Evolutionary conservation across 371 early-diverging fungal species (phyloP).

Genomic region (Mucor lusitanicus): DNA sequence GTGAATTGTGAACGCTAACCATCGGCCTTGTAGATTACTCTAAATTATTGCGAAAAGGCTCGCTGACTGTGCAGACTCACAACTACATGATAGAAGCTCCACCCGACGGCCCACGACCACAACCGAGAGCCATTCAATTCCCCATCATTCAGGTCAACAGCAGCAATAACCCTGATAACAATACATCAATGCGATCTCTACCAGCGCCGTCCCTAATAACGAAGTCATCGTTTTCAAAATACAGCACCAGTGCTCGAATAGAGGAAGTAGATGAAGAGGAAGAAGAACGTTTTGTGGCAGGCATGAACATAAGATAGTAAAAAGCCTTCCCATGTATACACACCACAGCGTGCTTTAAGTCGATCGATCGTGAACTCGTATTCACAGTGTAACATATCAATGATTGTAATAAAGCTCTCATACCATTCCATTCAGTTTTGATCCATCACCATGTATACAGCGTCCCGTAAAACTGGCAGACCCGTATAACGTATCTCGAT

Average conservation of each 20-base stretch:
- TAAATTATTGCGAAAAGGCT: conserved; percentile 26
- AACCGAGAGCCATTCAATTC: conserved; percentile 11
- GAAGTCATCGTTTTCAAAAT: not conserved
- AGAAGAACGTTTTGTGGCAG: not conserved
- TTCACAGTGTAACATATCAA: too few relatives aligned
- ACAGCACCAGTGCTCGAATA: not conserved
- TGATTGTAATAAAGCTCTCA: too few relatives aligned
- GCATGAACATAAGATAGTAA: too few relatives aligned
- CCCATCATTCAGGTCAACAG: conserved; percentile 16
- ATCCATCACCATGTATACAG: too few relatives aligned
- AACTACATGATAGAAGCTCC: conserved; percentile 13
- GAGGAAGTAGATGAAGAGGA: not conserved
- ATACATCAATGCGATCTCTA: not conserved
- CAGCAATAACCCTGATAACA: not conserved
- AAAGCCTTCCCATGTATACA: too few relatives aligned
- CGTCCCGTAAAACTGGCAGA: too few relatives aligned
- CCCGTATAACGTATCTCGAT: too few relatives aligned
- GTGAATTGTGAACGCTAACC: not conserved
- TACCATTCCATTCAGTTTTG: too few relatives aligned
- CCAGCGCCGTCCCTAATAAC: not conserved
- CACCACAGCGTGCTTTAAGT: not conserved
- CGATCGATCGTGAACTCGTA: not conserved
- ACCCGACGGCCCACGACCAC: not conserved
- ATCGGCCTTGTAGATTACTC: conserved; percentile 19
- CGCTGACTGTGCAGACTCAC: conserved; percentile 29